Conservation (phyloP, 345 rosid genomes). For the Kernera saxatilis region DNA sequence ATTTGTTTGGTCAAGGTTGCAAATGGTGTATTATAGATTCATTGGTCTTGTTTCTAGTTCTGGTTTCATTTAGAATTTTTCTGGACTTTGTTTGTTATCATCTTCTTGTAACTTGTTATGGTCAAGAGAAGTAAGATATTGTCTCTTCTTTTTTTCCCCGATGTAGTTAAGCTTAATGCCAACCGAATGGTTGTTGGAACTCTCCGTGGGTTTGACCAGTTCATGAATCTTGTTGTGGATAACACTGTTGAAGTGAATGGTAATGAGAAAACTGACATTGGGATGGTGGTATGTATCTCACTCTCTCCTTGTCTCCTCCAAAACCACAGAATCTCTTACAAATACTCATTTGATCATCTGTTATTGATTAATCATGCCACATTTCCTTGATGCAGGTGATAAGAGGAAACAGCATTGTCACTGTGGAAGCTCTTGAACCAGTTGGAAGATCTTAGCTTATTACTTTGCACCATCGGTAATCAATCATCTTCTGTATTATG, state of each 20-base stretch:
- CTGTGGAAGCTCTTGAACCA: slow-evolving; percentile 81
- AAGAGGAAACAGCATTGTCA: slow-evolving; percentile 78
- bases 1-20: neutral
- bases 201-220: slow-evolving; percentile 81
- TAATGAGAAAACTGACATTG: slow-evolving; percentile 53
- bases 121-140: neutral
- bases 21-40: neutral
- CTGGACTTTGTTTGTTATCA: neutral
- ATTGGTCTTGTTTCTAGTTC: neutral
- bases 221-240: slow-evolving; percentile 72
- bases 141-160: neutral
- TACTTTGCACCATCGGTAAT: neutral
- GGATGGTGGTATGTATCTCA: slow-evolving; percentile 60
- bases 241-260: slow-evolving; percentile 67
- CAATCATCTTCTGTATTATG: neutral
- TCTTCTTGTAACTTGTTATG: neutral
- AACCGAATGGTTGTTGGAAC: slow-evolving; percentile 72
- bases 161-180: slow-evolving; percentile 71
- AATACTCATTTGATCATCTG: neutral
- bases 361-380: neutral
- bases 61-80: neutral
- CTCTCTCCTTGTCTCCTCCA: neutral
- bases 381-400: slow-evolving; percentile 45
- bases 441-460: slow-evolving; percentile 40
- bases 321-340: neutral